Evolutionary conservation across 495 filamentous ascomycete genomes (phyloP).

Genomic region (Halenospora varia): DNA sequence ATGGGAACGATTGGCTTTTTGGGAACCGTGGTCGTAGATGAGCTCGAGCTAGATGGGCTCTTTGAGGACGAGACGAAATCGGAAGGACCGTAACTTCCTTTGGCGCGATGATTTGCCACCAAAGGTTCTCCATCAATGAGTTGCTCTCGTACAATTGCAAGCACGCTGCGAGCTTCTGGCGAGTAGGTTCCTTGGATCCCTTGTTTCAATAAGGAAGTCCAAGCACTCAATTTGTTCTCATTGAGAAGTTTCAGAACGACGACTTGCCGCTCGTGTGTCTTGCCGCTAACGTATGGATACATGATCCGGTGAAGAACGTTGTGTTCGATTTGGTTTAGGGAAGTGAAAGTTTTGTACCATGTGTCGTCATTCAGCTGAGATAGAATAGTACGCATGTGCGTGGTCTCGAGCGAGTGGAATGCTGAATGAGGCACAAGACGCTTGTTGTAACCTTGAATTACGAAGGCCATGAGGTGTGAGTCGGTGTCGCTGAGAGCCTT

Average conservation of each 20-base stretch:
- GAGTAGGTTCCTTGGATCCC: not conserved
- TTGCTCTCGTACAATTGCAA: conserved; percentile 17
- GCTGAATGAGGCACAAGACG: conserved; percentile 17
- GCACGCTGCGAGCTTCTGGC: conserved; percentile 3
- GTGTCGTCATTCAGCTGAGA: conserved; percentile 27
- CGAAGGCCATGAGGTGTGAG: conserved; percentile 13
- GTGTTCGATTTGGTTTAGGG: conserved; percentile 6
- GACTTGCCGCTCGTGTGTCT: conserved; percentile 10
- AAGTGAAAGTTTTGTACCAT: conserved; percentile 22
- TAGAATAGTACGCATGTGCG: conserved; percentile 51
- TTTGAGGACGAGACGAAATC: not conserved
- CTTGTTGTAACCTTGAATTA: conserved; percentile 5
- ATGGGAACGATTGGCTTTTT: not conserved
- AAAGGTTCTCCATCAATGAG: conserved; percentile 14
- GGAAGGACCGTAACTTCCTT: not conserved
- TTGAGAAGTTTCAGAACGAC: conserved; percentile 21
- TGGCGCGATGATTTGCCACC: not conserved
- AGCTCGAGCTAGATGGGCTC: not conserved
- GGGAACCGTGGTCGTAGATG: not conserved
- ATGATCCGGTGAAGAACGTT: conserved; percentile 1
- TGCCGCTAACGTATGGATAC: not conserved
- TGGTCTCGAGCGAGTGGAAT: conserved; percentile 37
- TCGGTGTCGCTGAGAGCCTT: conserved; percentile 13
- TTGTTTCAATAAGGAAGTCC: conserved; percentile 5
- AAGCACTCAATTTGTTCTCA: conserved; percentile 5